Evolutionary conservation across 75 land plant genomes (phyloP).

Genomic region (Sequoiadendron giganteum): DNA sequence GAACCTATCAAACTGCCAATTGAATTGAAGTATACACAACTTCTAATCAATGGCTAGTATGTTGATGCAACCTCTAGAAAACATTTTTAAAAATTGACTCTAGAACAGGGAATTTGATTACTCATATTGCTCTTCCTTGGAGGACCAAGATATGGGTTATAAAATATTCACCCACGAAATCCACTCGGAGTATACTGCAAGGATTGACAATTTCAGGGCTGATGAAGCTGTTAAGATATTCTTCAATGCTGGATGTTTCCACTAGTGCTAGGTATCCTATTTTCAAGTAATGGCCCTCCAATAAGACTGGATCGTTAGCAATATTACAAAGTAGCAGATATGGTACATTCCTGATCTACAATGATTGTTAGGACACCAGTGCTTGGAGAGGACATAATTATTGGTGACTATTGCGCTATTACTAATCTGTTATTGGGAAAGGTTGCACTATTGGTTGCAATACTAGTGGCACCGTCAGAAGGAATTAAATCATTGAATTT

Average conservation of each 20-base stretch:
- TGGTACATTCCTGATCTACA: too few relatives aligned
- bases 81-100: constrained; percentile 70
- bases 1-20: constrained; percentile 74
- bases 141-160: constrained; percentile 89
- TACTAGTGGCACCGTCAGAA: too few relatives aligned
- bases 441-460: too few relatives aligned
- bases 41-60: constrained; percentile 77
- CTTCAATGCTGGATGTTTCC: constrained; percentile 95
- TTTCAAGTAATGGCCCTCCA: constrained; percentile 37
- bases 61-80: constrained; percentile 89
- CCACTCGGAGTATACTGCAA: constrained; percentile 81
- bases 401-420: too few relatives aligned
- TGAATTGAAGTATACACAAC: constrained; percentile 57
- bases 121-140: constrained; percentile 46
- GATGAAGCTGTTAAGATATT: constrained; percentile 86
- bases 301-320: constrained; percentile 63
- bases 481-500: too few relatives aligned
- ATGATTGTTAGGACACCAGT: too few relatives aligned
- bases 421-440: too few relatives aligned
- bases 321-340: constrained; percentile 75
- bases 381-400: too few relatives aligned
- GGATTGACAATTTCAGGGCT: constrained; percentile 85
- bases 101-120: constrained; percentile 60
- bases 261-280: constrained; percentile 78
- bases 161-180: constrained; percentile 91